A percentile compares a stretch with the other conserved stretches of the same genome.
Conservation (phyloP, 108 stramenopile species). For the Phaeodactylum tricornutum region DNA sequence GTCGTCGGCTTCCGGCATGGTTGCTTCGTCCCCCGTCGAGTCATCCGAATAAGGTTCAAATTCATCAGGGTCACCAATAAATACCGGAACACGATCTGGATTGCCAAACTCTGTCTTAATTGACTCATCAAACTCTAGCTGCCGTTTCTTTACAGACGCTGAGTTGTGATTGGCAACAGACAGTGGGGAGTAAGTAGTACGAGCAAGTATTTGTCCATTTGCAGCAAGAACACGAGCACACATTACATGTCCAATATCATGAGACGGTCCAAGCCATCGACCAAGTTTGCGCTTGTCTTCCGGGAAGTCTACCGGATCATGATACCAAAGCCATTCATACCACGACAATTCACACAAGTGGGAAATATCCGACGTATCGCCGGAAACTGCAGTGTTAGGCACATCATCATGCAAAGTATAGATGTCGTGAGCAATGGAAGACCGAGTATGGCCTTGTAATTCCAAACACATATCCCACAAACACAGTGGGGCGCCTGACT, state of each 20-base stretch:
- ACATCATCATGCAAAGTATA: slow-evolving; percentile 12
- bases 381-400: slow-evolving; percentile 13
- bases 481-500: background rate
- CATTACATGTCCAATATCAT: slow-evolving; percentile 9
- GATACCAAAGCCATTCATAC: slow-evolving; percentile 25
- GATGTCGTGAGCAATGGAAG: slow-evolving; percentile 11
- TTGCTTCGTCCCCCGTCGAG: too few species aligned
- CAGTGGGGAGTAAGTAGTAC: too few species aligned
- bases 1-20: too few species aligned
- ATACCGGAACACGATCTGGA: too few species aligned
- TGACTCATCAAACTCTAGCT: too few species aligned
- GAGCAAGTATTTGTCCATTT: slow-evolving; percentile 10
- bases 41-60: too few species aligned
- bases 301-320: background rate
- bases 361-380: slow-evolving; percentile 33
- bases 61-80: too few species aligned
- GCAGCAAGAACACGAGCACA: slow-evolving; percentile 8
- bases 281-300: slow-evolving; percentile 11
- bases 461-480: slow-evolving; percentile 24
- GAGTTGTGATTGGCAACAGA: too few species aligned
- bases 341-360: slow-evolving; percentile 20
- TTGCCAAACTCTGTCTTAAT: too few species aligned
- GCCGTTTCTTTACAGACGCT: too few species aligned
- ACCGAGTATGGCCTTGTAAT: slow-evolving; percentile 9
- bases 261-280: slow-evolving; percentile 17